Conservation (phyloP, 208 protist genomes). For the Angomonas deanei region DNA sequence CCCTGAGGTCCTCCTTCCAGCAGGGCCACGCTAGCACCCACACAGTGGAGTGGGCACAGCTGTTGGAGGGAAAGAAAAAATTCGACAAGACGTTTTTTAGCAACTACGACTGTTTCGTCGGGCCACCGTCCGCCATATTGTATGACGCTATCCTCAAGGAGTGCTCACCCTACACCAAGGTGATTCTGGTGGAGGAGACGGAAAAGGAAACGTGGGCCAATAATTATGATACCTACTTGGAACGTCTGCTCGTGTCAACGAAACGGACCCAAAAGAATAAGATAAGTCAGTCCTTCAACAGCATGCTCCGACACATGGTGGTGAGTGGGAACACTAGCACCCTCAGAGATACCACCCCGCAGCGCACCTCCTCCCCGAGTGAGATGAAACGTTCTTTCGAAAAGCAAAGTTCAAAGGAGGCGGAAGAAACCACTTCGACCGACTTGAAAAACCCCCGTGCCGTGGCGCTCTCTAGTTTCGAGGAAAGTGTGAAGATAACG, state of each 20-base stretch:
- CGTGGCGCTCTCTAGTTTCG: slow-evolving; percentile 40
- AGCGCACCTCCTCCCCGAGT: not conserved
- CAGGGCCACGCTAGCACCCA: slow-evolving; percentile 41
- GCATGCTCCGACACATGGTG: slow-evolving; percentile 58
- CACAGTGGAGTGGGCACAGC: slow-evolving; percentile 37
- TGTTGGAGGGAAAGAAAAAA: slow-evolving; percentile 25
- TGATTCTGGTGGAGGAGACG: slow-evolving; percentile 58
- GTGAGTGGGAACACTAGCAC: slow-evolving; percentile 9
- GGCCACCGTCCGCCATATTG: slow-evolving; percentile 42
- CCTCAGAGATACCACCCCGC: not conserved
- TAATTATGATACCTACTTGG: slow-evolving; percentile 22
- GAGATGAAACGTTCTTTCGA: not conserved
- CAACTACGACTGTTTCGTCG: slow-evolving; percentile 52
- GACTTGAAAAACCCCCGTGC: slow-evolving; percentile 22
- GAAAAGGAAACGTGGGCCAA: slow-evolving; percentile 54
- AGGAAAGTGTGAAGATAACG: slow-evolving; percentile 43
- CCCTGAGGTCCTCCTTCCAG: slow-evolving; percentile 39
- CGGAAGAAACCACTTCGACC: not conserved
- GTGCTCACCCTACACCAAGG: slow-evolving; percentile 70
- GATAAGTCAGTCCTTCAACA: slow-evolving; percentile 37
- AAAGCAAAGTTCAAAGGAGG: not conserved
- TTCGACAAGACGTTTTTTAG: slow-evolving; percentile 34
- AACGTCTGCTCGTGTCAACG: slow-evolving; percentile 15
- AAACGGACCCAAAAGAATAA: slow-evolving; percentile 19
- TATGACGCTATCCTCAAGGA: slow-evolving; percentile 53